A percentile compares a stretch with the other conserved stretches of the same genome.
Conservation (phyloP, 1,139 yeast species). For the Spathaspora sp. region DNA sequence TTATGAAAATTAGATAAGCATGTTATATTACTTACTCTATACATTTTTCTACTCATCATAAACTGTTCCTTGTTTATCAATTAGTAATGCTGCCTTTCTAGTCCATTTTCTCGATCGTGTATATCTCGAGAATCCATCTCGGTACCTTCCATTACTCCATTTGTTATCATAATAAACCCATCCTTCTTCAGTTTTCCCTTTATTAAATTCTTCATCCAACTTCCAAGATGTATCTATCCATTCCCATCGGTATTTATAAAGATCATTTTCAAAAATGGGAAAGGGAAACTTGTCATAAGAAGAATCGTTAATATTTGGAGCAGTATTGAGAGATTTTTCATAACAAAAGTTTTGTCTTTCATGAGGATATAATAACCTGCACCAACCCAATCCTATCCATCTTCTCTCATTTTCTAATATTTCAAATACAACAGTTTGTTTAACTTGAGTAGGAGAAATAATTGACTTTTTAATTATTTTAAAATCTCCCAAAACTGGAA, state of each 20-base stretch:
- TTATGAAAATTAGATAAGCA: too few relatives aligned
- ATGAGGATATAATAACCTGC: conserved; percentile 47
- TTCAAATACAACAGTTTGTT: conserved; percentile 49
- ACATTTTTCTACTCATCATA: conserved; percentile 18
- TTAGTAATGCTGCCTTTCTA: conserved; percentile 46
- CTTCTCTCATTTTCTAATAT: conserved; percentile 59
- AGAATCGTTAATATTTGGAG: conserved; percentile 25
- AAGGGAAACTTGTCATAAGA: conserved; percentile 35
- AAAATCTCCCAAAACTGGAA: conserved; percentile 35
- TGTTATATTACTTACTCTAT: too few relatives aligned
- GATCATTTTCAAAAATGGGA: conserved; percentile 46
- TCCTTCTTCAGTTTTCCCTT: conserved; percentile 38
- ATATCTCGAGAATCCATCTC: conserved; percentile 50
- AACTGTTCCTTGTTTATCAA: conserved; percentile 38
- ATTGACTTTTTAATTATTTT: conserved; percentile 40
- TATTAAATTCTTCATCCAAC: conserved; percentile 40
- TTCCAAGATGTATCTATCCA: conserved; percentile 57
- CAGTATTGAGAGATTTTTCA: conserved; percentile 35
- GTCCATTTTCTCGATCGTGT: conserved; percentile 54
- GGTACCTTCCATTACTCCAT: conserved; percentile 44
- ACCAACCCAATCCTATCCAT: conserved; percentile 66
- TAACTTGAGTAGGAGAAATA: conserved; percentile 42
- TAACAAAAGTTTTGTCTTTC: conserved; percentile 53
- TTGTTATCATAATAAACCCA: conserved; percentile 55
- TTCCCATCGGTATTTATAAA: conserved; percentile 48